Base-by-base conservation (phyloP, 306 rosid species). In the Casuarina cunninghamiana region DNA sequence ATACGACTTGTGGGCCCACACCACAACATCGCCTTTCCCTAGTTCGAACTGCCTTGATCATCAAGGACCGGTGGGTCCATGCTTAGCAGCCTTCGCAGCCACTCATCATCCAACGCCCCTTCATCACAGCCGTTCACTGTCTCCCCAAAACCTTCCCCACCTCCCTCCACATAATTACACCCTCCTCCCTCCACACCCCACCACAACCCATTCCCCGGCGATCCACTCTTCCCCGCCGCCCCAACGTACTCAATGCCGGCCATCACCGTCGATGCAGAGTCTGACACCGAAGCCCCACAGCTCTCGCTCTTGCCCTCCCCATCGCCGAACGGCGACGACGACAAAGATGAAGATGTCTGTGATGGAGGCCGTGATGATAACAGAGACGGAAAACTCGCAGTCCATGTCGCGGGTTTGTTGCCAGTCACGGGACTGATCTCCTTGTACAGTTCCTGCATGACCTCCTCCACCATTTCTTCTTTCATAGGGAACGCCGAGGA, bases 211-310 rank as follows among this genome's bases (percentile, higher is more conserved):
- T 16, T 17, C 54, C 37, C 19, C 39, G 72, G 43, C 19, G 38
- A 6, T 5, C 35, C 42, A 12, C 8, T 19, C 10, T 21, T 37
- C 37, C 71, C 41, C 50, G 57, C 10, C 17, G 50, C 17, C 10
- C 74, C 71, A 43, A 53, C 61, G 9, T 42, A 68, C 77, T 68
- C 74, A 11, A 80, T 11, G 0, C 87, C 84, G 2, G 77, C 79
- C 87, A 84, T 80, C 48, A 80, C 77, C 6, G 82, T 80, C 32
- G 84, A 84, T 38, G 45, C 71, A 48, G 73, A 43, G 70, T 84
- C 80, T 2, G 84, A 84, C 5, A 84, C 66, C 7, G 80, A 81
- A 37, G 77, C 77, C 57, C 84, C 84, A 26, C 84, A 84, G 57
- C 79, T 84, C 82, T 80, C 83, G 32, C 78, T 48, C 67, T 54